phyloP scores from a whole-genome alignment of 768 basidiomycete species.

The Pulveroboletus ravenelii region DNA sequence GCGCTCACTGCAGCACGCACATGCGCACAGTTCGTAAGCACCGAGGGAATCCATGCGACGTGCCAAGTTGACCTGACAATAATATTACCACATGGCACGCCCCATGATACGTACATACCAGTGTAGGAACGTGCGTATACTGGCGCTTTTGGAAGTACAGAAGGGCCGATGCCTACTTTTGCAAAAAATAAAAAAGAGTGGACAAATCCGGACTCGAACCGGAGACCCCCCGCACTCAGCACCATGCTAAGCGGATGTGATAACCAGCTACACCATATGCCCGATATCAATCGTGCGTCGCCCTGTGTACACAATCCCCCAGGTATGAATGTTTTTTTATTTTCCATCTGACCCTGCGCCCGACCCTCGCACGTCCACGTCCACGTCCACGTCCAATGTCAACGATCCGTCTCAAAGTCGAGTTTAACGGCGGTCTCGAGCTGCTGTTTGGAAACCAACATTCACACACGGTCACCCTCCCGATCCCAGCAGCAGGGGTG shows the following conservation, averaged over 20 bases:
- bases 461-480: conserved; percentile 52
- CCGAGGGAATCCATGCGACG: too few species aligned
- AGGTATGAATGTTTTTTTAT: too few species aligned
- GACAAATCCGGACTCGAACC: conserved; percentile 40
- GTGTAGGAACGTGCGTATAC: too few species aligned
- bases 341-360: too few species aligned
- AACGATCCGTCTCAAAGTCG: conserved; percentile 49
- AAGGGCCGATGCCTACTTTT: too few species aligned
- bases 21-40: too few species aligned
- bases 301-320: not conserved
- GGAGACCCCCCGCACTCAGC: conserved; percentile 36
- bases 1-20: too few species aligned
- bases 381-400: too few species aligned
- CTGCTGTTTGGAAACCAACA: conserved; percentile 73
- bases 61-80: too few species aligned
- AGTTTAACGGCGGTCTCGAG: conserved; percentile 85
- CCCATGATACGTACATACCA: too few species aligned
- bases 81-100: too few species aligned
- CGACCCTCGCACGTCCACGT: not conserved
- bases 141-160: too few species aligned
- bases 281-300: not conserved
- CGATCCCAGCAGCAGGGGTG: conserved; percentile 25
- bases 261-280: conserved; percentile 40
- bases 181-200: conserved; percentile 19
- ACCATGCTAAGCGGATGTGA: conserved; percentile 38